Evolutionary conservation across 73 alveolate genomes (phyloP).

Genomic region (Paramecium octaurelia): DNA sequence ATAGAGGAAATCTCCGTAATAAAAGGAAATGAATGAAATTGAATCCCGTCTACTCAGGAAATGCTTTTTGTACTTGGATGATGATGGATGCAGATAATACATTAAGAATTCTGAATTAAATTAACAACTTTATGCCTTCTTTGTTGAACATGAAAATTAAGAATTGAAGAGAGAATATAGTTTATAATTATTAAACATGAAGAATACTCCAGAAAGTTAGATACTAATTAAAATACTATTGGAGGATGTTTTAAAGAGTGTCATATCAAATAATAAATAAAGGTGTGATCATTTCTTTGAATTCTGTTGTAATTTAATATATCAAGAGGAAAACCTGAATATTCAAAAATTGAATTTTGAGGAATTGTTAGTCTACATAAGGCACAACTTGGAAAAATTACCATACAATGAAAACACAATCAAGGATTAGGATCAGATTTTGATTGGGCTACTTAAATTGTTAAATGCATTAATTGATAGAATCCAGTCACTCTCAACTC

Average conservation of each 20-base stretch:
- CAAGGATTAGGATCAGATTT: slow-evolving; percentile 39
- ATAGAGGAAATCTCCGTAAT: not conserved
- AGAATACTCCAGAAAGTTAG: not conserved
- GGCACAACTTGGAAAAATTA: not conserved
- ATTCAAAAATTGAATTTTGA: not conserved
- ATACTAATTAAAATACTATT: not conserved
- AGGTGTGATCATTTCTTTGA: slow-evolving; percentile 21
- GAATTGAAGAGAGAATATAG: slow-evolving; percentile 13
- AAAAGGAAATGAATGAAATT: slow-evolving; percentile 28
- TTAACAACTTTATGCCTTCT: not conserved
- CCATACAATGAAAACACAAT: not conserved
- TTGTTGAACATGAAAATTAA: slow-evolving; percentile 25
- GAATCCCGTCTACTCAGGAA: not conserved
- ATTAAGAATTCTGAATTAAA: not conserved
- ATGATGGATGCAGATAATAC: not conserved
- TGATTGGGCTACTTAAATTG: slow-evolving; percentile 25
- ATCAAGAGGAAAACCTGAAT: not conserved
- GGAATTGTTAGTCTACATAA: not conserved
- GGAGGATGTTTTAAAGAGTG: not conserved
- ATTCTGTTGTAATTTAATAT: not conserved
- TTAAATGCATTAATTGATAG: slow-evolving; percentile 12
- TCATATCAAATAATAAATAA: not conserved
- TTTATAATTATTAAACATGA: not conserved
- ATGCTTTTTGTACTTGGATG: not conserved
- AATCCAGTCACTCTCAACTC: not conserved